Conservation (phyloP, 345 rosid genomes). For the Eucalyptus regnans region DNA sequence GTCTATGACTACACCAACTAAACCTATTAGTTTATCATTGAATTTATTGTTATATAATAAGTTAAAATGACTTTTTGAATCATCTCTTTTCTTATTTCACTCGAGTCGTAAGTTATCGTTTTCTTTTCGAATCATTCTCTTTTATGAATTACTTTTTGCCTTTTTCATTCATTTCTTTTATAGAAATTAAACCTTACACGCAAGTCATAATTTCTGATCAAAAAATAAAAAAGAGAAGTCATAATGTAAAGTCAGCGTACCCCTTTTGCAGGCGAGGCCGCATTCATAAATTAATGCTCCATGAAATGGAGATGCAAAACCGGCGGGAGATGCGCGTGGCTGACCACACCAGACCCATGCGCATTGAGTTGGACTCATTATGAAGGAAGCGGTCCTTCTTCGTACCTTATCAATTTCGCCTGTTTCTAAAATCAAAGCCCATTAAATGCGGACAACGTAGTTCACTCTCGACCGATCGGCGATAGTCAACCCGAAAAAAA, state of each 20-base stretch:
- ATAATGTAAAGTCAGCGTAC: not conserved
- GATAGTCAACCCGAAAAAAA: not conserved
- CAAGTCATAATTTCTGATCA: not conserved
- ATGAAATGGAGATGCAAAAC: not conserved
- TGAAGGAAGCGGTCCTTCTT: not conserved
- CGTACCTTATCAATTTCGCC: not conserved
- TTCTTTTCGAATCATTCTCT: not conserved
- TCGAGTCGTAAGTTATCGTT: too few relatives aligned
- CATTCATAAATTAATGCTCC: not conserved
- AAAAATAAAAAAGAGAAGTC: not conserved
- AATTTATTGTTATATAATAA: too few relatives aligned
- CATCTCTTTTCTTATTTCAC: too few relatives aligned
- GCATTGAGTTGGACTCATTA: not conserved
- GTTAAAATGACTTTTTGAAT: too few relatives aligned
- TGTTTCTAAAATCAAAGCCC: not conserved
- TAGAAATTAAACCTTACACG: not conserved
- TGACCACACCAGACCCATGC: not conserved
- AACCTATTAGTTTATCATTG: accelerated
- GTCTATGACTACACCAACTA: too few relatives aligned
- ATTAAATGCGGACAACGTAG: not conserved
- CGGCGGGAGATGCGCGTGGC: not conserved
- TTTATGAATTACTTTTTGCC: not conserved
- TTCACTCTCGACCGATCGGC: not conserved
- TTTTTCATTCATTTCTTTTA: not conserved
- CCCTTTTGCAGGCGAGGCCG: not conserved